A percentile compares a stretch with the other conserved stretches of the same genome.
Conservation (phyloP, 2,329 filamentous ascomycete species). For the Penicillium freii region DNA sequence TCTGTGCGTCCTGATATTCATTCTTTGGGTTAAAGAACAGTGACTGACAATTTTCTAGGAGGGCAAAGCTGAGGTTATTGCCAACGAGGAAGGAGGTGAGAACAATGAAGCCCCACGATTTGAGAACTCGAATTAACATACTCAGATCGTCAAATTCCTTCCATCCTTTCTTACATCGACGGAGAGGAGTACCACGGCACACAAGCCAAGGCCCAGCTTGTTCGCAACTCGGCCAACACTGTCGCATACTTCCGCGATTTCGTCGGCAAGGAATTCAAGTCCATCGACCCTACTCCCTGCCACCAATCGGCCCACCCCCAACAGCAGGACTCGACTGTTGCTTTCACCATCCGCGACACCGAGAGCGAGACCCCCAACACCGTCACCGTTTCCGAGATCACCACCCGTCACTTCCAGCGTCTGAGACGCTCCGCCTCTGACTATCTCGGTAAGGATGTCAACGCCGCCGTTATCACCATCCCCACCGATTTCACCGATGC, state of each 20-base stretch:
- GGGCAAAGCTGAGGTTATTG: conserved; percentile 95
- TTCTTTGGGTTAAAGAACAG: background rate
- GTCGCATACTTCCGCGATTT: conserved; percentile 95
- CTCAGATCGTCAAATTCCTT: conserved; percentile 91
- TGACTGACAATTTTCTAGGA: conserved; percentile 52
- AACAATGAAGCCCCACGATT: conserved; percentile 19
- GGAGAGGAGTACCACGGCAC: conserved; percentile 96
- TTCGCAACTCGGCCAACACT: conserved; percentile 90
- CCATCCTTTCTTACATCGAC: conserved; percentile 87
- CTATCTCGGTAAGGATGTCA: conserved; percentile 89
- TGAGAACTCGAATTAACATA: conserved; percentile 19
- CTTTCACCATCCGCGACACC: conserved; percentile 82
- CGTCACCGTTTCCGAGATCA: conserved; percentile 74
- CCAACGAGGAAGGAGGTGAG: conserved; percentile 94
- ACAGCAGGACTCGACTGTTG: conserved; percentile 67
- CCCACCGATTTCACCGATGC: conserved; percentile 89
- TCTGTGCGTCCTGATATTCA: conserved; percentile 43
- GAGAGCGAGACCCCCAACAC: conserved; percentile 62
- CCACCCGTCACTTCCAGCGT: conserved; percentile 79
- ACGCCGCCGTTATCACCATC: conserved; percentile 89
- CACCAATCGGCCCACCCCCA: conserved; percentile 89
- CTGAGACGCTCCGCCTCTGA: conserved; percentile 81
- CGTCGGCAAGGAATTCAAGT: conserved; percentile 91
- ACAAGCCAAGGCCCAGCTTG: conserved; percentile 89
- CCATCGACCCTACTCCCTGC: conserved; percentile 92